Evolutionary conservation across 75 land plant species (phyloP).

Genomic region (Isoetes taiwanensis): DNA sequence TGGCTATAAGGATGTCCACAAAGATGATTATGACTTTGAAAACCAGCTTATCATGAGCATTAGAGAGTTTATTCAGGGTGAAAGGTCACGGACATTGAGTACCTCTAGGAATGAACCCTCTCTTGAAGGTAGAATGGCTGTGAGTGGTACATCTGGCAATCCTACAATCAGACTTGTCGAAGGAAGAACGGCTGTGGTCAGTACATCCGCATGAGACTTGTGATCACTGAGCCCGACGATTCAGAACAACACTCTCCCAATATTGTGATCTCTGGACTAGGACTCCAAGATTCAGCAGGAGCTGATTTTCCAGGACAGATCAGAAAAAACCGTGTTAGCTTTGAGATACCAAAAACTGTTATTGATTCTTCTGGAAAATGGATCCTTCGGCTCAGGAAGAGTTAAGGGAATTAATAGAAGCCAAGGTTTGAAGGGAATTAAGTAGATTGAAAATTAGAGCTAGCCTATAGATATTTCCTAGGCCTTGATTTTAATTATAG

Average conservation of each 20-base stretch:
- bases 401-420: conserved; percentile 29
- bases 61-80: conserved; percentile 71
- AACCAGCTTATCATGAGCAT: conserved; percentile 51
- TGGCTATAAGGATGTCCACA: conserved; percentile 79
- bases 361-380: conserved; percentile 11
- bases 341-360: conserved; percentile 31
- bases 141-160: conserved; percentile 29
- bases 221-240: background rate
- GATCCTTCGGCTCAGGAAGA: conserved; percentile 15
- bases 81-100: conserved; percentile 28
- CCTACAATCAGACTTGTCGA: background rate
- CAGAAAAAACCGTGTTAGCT: conserved; percentile 28
- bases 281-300: conserved; percentile 45
- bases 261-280: conserved; percentile 35
- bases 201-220: conserved; percentile 15
- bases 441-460: no score
- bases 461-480: no score
- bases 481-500: no score
- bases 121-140: conserved; percentile 58
- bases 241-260: conserved; percentile 48
- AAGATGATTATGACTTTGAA: conserved; percentile 71
- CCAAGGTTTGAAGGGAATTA: no score
- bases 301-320: conserved; percentile 13
- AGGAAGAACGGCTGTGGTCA: no score
- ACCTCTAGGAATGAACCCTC: conserved; percentile 27